Evolutionary conservation across 1,284 basidiomycete genomes (phyloP), one percentile per base, ranked within the genome.

Genomic region (Leccinum subfulvum): DNA sequence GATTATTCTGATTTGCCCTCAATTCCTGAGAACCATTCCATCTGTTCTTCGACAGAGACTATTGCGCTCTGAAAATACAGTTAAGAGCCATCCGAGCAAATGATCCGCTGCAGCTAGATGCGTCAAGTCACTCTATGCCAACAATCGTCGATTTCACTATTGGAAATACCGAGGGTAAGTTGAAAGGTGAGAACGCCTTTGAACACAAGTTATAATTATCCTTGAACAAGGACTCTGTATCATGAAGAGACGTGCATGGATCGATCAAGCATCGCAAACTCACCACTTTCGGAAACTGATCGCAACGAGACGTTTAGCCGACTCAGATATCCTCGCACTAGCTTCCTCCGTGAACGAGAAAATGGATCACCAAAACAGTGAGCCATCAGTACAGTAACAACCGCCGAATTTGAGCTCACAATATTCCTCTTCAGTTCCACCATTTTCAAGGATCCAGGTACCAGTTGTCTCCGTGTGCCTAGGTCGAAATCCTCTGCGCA

Each of bases 61-160:
- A 92, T 69, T 83, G 82, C 2, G 83, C 82, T 4, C 82, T 93
- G 26, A 92, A 92, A 75, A 88, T 87, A 66, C 80, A 81, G 26
- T 88, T 92, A 23, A 79, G 79, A 4, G 81, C 80, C 1, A 84
- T 92, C 61, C 82, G 82, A 18, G 55, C 62, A 11, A 53, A 58
- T 18, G n/a, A 18, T 7, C 23, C 56, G 7, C 64, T 53, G 2
- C 63, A 56, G 63, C 75, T 80, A 60, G 74, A 73, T 30, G 49
- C 60, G 14, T 64, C 57, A 53, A 66, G 58, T 57, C 64, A 65
- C 37, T 63, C 68, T 57, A 63, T 63, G n/a, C 64, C 30, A 3
- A 57, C 23, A 4, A 61, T 63, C 18, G 28, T 49, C 13, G 51
- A 63, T 47, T 35, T 47, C 44, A 26, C 23, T 11, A 6, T 21